These are phyloP conservation scores for Lotus japonicus DNA, from an alignment of 306 rosid genomes.

Conservation along the genomic window DNA sequence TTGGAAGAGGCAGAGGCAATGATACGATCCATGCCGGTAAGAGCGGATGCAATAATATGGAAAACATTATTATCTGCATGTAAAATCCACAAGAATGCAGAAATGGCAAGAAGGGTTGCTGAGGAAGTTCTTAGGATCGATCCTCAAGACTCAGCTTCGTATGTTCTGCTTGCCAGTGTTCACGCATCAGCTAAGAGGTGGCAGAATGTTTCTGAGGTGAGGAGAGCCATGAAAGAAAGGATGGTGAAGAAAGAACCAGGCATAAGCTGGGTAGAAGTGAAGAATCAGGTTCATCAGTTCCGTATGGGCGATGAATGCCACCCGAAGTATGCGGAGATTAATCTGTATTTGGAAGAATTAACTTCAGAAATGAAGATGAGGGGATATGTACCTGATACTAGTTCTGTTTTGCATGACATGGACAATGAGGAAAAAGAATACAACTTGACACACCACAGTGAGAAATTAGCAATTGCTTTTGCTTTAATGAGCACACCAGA, in stretches of 20 bases:
- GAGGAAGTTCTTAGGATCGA: conserved; percentile 65
- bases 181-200: conserved; percentile 79
- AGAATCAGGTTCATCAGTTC: conserved; percentile 66
- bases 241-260: conserved; percentile 77
- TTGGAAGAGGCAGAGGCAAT: conserved; percentile 74
- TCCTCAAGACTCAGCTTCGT: conserved; percentile 75
- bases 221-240: conserved; percentile 66
- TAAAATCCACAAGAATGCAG: conserved; percentile 71
- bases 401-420: conserved; percentile 77
- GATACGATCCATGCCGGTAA: conserved; percentile 77
- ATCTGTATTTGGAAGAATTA: conserved; percentile 63
- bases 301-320: conserved; percentile 51
- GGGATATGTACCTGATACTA: conserved; percentile 74
- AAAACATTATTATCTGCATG: conserved; percentile 81
- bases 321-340: conserved; percentile 47
- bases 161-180: conserved; percentile 68
- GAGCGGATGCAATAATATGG: conserved; percentile 80
- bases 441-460: conserved; percentile 72
- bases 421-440: conserved; percentile 86
- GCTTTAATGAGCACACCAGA: conserved; percentile 56
- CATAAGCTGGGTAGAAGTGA: conserved; percentile 81
- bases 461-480: conserved; percentile 81
- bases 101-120: conserved; percentile 64
- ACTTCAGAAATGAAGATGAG: conserved; percentile 63
- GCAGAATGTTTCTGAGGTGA: conserved; percentile 68